phyloP scores from a whole-genome alignment of 1,284 basidiomycete species.

The Ceratobasidium sp. region DNA sequence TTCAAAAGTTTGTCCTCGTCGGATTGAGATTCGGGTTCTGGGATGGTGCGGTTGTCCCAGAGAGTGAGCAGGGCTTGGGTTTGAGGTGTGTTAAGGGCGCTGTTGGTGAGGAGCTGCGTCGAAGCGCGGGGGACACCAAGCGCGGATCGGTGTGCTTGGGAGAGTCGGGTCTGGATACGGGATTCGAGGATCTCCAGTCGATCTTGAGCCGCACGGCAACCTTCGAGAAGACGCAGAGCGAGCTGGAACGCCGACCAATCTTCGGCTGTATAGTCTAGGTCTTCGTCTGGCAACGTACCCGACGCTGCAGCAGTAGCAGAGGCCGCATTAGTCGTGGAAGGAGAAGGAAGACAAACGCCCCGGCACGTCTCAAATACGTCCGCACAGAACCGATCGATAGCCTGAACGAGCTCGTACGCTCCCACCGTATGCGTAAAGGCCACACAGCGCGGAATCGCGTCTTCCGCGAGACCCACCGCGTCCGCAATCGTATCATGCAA shows the following conservation, averaged over 20 bases:
- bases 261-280: conserved; percentile 86
- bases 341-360: conserved; percentile 65
- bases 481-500: conserved; percentile 80
- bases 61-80: conserved; percentile 67
- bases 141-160: conserved; percentile 61
- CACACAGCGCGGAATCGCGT: conserved; percentile 78
- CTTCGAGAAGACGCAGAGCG: conserved; percentile 83
- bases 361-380: conserved; percentile 76
- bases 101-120: conserved; percentile 81
- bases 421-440: conserved; percentile 92
- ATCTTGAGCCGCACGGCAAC: conserved; percentile 78
- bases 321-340: conserved; percentile 54
- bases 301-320: conserved; percentile 24
- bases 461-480: conserved; percentile 82
- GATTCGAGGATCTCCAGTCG: conserved; percentile 76
- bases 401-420: conserved; percentile 75
- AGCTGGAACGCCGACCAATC: conserved; percentile 90
- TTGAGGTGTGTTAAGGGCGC: conserved; percentile 83
- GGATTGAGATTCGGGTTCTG: conserved; percentile 51
- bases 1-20: conserved; percentile 62
- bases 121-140: conserved; percentile 71
- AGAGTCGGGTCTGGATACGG: conserved; percentile 71
- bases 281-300: conserved; percentile 57
- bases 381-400: conserved; percentile 78
- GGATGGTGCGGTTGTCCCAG: conserved; percentile 1